Base-by-base conservation (phyloP, 371 early-diverging fungal species). In the Mucor circinelloides region DNA sequence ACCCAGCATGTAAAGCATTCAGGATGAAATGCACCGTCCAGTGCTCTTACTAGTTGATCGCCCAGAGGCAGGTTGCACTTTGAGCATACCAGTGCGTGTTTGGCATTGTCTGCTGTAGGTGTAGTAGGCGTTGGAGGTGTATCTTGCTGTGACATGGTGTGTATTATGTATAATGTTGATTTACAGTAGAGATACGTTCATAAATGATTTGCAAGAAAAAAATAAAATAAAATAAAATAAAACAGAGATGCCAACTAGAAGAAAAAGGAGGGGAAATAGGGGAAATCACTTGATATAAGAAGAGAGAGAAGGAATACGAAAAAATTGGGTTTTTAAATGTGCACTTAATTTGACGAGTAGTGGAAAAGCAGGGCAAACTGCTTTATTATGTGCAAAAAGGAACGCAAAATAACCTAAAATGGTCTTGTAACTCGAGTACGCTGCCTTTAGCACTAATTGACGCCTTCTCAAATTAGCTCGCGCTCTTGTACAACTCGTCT, bases 1-100 rank as follows among this genome's bases (percentile, higher is more conserved):
- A 81, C 82, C 79, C 92, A 96, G 81, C 94, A 92, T 54, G 98
- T 95, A 94, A 96, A 98, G 76, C 99, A 98, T 75, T 96, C 95
- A 13, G 97, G 97, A 78, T 98, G 99, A 95, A 97, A 98, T 42
- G 90, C 90, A 61, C 88, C 89, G 58, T 90, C 92, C 61, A 95
- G 77, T 2, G 97, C 99, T 62, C 89, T 93, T 64, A 99, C 96
- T 71, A 96, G 94, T n/a, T 94, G 90, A 30, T 94, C 95, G 46
- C 94, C 89, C 36, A 99, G 76, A 17, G 97, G 95, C 32, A 87
- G 85, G 13, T 90, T 89, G 79, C 99, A 99, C 54, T 88, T 87
- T 34, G 91, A 91, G 72, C 99, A 98, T 28, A 94, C 83, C 64
- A 96, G 87, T 60, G 85, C 87, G 60, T 93, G 81, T 23, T 91